phyloP scores from a whole-genome alignment of 352 stramenopile species.

The Peronospora tabacina region DNA sequence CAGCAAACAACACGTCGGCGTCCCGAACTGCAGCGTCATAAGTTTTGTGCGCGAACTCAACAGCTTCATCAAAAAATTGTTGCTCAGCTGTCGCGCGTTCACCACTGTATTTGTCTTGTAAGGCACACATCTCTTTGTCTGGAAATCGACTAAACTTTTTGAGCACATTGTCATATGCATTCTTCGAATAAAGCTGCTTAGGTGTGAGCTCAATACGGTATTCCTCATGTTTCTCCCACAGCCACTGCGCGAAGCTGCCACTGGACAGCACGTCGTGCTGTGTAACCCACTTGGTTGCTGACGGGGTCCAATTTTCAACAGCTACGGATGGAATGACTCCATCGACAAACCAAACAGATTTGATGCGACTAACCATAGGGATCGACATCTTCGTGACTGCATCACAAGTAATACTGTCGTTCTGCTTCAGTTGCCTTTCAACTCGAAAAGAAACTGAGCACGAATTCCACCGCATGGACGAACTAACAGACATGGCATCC shows the following conservation, averaged over 20 bases:
- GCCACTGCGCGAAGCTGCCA: conserved; percentile 11
- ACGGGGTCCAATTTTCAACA: conserved; percentile 12
- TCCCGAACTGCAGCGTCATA: neutral
- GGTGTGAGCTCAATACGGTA: conserved; percentile 1
- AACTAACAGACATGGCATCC: neutral
- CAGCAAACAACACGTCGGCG: conserved; percentile 11
- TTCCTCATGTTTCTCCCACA: conserved; percentile 6
- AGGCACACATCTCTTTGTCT: neutral
- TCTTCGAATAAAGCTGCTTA: neutral
- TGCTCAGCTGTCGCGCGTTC: neutral
- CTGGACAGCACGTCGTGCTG: neutral
- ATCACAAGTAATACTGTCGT: conserved; percentile 27
- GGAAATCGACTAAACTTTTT: conserved; percentile 6
- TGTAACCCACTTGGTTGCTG: conserved; percentile 7
- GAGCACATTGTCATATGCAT: conserved; percentile 7
- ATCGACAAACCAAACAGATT: conserved; percentile 10
- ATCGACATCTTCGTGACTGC: neutral
- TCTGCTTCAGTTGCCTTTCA: conserved; percentile 35
- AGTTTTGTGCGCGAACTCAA: neutral
- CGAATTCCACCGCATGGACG: conserved; percentile 15
- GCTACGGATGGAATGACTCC: conserved; percentile 10
- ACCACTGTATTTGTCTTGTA: neutral
- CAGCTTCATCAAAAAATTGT: neutral
- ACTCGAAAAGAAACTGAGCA: conserved; percentile 32
- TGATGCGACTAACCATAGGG: neutral